These are phyloP conservation scores for Aspergillus pseudotamarii DNA, from an alignment of 2,329 filamentous ascomycete genomes.

Conservation along the genomic window DNA sequence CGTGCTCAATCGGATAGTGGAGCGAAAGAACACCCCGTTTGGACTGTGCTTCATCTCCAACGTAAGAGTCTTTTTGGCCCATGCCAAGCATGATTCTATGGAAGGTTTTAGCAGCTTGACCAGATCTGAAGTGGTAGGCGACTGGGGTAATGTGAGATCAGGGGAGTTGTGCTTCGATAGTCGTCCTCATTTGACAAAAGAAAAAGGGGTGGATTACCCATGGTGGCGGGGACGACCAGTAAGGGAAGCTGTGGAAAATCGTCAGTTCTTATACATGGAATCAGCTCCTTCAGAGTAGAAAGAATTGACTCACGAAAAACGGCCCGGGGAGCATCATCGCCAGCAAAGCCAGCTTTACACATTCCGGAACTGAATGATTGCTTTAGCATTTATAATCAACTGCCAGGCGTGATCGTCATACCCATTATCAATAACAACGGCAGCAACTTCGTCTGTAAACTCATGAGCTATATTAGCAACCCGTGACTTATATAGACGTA, in stretches of 20 bases:
- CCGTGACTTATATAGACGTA: background rate
- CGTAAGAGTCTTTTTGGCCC: conserved; percentile 99
- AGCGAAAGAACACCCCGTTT: conserved; percentile 99
- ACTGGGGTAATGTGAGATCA: background rate
- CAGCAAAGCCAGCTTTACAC: conserved; percentile 99
- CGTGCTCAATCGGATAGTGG: conserved; percentile 99
- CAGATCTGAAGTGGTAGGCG: no score
- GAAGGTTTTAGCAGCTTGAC: conserved; percentile 10
- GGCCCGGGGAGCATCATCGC: conserved; percentile 99
- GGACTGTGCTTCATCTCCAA: conserved; percentile 99
- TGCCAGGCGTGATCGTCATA: background rate
- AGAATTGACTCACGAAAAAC: conserved; percentile 91
- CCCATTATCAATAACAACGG: conserved; percentile 4
- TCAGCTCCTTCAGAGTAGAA: conserved; percentile 29
- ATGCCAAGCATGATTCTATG: conserved; percentile 99
- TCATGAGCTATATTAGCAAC: background rate
- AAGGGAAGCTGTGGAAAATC: conserved; percentile 76
- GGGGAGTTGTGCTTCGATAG: background rate
- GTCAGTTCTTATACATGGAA: background rate
- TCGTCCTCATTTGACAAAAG: background rate
- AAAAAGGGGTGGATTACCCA: conserved; percentile 67
- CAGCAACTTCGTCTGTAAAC: background rate
- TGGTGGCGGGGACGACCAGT: conserved; percentile 99
- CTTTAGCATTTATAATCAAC: conserved; percentile 14
- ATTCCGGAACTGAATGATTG: conserved; percentile 82